Conservation (phyloP, 768 basidiomycete genomes). For the Leccinum broughii region DNA sequence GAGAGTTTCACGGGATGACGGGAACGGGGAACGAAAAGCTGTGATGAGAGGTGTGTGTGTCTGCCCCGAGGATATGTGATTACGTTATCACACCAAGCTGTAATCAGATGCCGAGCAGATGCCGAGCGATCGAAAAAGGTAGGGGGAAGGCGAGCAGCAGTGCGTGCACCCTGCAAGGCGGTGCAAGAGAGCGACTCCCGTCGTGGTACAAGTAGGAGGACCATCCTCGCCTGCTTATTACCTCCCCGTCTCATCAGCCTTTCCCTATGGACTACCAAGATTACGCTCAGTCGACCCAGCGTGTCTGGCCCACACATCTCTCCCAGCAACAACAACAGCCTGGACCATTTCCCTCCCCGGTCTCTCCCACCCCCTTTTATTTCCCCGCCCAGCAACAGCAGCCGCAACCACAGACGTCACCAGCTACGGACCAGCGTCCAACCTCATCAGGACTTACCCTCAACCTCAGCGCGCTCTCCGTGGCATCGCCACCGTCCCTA, state of each 20-base stretch:
- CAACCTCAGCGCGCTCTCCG: slow-evolving; percentile 66
- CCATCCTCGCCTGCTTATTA: neutral
- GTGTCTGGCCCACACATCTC: slow-evolving; percentile 24
- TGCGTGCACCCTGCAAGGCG: slow-evolving; percentile 5
- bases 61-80: slow-evolving; percentile 7
- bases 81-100: slow-evolving; percentile 24
- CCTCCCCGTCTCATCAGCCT: neutral
- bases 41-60: neutral
- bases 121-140: slow-evolving; percentile 9
- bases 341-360: slow-evolving; percentile 26
- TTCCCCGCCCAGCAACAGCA: slow-evolving; percentile 23
- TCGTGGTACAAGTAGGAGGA: slow-evolving; percentile 16
- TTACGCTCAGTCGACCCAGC: slow-evolving; percentile 33
- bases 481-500: slow-evolving; percentile 64
- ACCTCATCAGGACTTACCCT: slow-evolving; percentile 53
- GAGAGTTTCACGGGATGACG: slow-evolving; percentile 6
- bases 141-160: slow-evolving; percentile 5
- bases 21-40: slow-evolving; percentile 1
- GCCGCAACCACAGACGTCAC: slow-evolving; percentile 18
- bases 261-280: slow-evolving; percentile 25
- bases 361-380: slow-evolving; percentile 25
- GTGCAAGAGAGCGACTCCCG: slow-evolving; percentile 13
- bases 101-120: slow-evolving; percentile 8
- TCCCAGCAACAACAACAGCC: slow-evolving; percentile 9
- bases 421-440: slow-evolving; percentile 17